phyloP scores from a whole-genome alignment of 2,329 filamentous ascomycete genomes.

The Dryadomyces quercus-mongolicae region DNA sequence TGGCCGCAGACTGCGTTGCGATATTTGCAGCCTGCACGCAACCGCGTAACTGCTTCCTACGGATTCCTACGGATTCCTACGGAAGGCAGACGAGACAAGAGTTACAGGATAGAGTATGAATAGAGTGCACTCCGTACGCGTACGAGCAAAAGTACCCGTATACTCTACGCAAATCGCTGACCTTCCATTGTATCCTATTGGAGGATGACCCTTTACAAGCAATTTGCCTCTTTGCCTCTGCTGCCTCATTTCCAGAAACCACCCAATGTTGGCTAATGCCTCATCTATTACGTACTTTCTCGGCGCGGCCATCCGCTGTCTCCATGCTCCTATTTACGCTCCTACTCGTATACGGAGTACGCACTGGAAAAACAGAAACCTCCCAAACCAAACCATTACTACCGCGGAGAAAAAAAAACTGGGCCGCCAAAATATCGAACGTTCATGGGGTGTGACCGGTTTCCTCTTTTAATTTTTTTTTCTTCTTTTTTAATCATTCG shows the following conservation, averaged over 20 bases:
- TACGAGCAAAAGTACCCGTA: background rate
- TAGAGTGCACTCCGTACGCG: no score
- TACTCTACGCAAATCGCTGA: background rate
- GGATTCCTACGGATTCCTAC: no score
- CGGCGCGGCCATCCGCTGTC: no score
- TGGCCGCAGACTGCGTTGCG: no score
- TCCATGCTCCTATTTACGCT: background rate
- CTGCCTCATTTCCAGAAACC: no score
- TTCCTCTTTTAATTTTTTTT: background rate
- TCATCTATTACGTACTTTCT: background rate
- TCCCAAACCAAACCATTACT: background rate
- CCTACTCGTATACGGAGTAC: background rate
- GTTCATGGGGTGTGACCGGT: background rate
- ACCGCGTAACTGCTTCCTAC: no score
- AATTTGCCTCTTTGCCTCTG: no score
- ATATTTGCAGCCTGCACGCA: no score
- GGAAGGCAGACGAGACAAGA: no score
- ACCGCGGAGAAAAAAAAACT: background rate
- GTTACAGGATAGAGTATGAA: no score
- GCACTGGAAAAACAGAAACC: no score
- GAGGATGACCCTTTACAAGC: background rate
- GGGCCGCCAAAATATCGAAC: background rate
- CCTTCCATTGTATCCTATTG: conserved; percentile 6
- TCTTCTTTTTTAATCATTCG: background rate
- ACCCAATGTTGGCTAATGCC: background rate